These are phyloP conservation scores for Hygrocybe punicea DNA, from an alignment of 768 basidiomycete genomes.

Conservation along the genomic window DNA sequence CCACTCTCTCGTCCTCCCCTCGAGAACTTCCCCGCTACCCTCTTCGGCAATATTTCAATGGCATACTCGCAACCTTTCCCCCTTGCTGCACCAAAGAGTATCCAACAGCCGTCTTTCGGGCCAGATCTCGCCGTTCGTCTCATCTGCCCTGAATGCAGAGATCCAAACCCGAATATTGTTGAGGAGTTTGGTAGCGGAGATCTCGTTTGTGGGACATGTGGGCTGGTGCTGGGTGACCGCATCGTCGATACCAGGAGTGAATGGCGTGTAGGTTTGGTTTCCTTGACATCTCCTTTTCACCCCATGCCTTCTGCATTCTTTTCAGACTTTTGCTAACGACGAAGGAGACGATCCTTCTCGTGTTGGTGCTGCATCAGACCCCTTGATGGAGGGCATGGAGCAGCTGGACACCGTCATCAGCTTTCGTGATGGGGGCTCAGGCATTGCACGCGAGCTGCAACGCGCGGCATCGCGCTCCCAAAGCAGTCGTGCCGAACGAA, in stretches of 20 bases:
- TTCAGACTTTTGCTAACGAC: conserved; percentile 96
- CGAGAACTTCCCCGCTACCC: not conserved
- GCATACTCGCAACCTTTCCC: conserved; percentile 80
- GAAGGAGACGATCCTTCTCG: conserved; percentile 99
- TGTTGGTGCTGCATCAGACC: conserved; percentile 95
- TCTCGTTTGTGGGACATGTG: conserved; percentile 91
- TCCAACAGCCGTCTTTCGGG: conserved; percentile 60
- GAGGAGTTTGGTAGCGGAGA: conserved; percentile 99
- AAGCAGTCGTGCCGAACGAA: conserved; percentile 76
- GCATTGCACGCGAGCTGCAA: conserved; percentile 87
- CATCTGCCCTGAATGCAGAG: conserved; percentile 93
- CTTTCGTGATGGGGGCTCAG: conserved; percentile 92
- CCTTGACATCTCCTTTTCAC: conserved; percentile 4
- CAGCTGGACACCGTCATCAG: conserved; percentile 94
- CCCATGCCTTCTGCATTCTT: conserved; percentile 15
- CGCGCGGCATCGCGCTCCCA: conserved; percentile 84
- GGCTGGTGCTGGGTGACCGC: conserved; percentile 91
- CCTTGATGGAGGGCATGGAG: conserved; percentile 90
- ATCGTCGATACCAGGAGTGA: conserved; percentile 98
- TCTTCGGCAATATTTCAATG: conserved; percentile 36
- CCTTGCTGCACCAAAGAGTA: conserved; percentile 56
- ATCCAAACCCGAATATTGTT: conserved; percentile 89
- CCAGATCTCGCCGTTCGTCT: conserved; percentile 85
- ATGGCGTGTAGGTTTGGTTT: conserved; percentile 75
- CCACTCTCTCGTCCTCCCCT: not conserved